These are phyloP conservation scores for Kwoniella dejecticola DNA, from an alignment of 768 basidiomycete genomes.

Conservation along the genomic window DNA sequence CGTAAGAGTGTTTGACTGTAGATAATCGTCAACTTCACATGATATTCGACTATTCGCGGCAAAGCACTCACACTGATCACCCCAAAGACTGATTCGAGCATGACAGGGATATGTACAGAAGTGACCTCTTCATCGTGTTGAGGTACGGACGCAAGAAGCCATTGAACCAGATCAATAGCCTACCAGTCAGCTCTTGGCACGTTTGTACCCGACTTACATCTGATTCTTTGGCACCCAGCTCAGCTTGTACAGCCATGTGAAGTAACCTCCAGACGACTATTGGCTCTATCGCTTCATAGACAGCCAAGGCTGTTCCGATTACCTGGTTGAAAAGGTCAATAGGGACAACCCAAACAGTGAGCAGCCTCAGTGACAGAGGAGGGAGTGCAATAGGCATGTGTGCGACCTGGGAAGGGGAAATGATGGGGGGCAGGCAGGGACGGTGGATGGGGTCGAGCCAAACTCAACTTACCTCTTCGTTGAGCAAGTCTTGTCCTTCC, in stretches of 20 bases:
- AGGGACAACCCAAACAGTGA: too few relatives aligned
- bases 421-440: too few relatives aligned
- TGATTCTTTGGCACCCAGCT: conserved; percentile 16
- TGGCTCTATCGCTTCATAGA: conserved; percentile 81
- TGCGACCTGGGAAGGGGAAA: too few relatives aligned
- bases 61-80: too few relatives aligned
- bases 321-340: too few relatives aligned
- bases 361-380: too few relatives aligned
- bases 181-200: background rate
- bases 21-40: background rate
- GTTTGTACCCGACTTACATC: conserved; percentile 11
- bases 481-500: conserved; percentile 27
- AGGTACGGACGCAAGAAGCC: conserved; percentile 72
- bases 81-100: conserved; percentile 70
- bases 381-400: too few relatives aligned
- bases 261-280: conserved; percentile 81
- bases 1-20: conserved; percentile 8
- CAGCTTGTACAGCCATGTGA: conserved; percentile 55
- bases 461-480: conserved; percentile 59
- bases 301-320: conserved; percentile 76
- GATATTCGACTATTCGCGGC: too few relatives aligned
- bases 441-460: background rate
- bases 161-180: conserved; percentile 65
- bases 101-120: conserved; percentile 74
- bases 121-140: conserved; percentile 84